These are phyloP conservation scores for Dryas alaskensis DNA, from an alignment of 306 rosid genomes.

Conservation along the genomic window DNA sequence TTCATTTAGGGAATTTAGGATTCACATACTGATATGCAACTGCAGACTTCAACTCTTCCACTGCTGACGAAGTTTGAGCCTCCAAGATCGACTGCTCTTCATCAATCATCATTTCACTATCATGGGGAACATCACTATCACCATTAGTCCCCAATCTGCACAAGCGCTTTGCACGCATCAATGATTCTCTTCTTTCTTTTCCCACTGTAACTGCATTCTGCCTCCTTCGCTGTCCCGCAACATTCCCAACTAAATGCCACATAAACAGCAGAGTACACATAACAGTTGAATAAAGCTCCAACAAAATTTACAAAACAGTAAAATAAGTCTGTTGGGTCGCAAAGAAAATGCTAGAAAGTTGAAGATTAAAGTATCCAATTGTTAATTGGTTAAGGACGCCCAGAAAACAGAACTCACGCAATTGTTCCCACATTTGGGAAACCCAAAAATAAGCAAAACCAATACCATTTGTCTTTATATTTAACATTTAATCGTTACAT, in stretches of 20 bases:
- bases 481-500: neutral
- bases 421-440: neutral
- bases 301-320: neutral
- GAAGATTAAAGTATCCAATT: neutral
- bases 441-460: neutral
- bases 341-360: too few species aligned
- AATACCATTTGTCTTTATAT: neutral
- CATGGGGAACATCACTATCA: constrained; percentile 33
- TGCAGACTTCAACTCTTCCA: constrained; percentile 67
- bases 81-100: constrained; percentile 80
- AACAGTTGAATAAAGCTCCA: neutral
- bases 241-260: constrained; percentile 58
- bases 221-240: constrained; percentile 68
- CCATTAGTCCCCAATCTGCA: constrained; percentile 62
- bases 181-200: constrained; percentile 76
- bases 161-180: constrained; percentile 78
- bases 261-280: constrained; percentile 21
- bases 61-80: constrained; percentile 70
- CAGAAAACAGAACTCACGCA: neutral
- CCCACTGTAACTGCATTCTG: constrained; percentile 69
- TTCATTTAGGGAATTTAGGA: constrained; percentile 10
- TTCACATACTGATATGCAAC: constrained; percentile 64
- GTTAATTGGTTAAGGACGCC: neutral
- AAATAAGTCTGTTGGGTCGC: neutral
- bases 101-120: constrained; percentile 63